These are phyloP conservation scores for Flaveria ramosissima DNA, from an alignment of 129 eudicot species.

Conservation along the genomic window DNA sequence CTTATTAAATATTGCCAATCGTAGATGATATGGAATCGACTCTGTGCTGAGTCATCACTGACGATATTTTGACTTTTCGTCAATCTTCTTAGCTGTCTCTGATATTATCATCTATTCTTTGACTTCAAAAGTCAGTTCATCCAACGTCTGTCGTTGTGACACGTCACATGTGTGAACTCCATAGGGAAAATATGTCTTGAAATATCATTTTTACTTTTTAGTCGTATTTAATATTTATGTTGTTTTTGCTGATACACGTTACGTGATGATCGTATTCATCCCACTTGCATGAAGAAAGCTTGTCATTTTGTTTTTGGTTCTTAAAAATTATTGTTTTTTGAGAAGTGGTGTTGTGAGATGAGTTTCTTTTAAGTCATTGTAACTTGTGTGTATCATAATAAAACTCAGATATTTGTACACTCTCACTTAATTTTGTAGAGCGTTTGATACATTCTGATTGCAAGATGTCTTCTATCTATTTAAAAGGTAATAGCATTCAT, in stretches of 20 bases:
- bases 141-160: slow-evolving; percentile 8
- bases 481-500: no score
- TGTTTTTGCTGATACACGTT: background rate
- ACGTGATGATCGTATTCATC: background rate
- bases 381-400: no score
- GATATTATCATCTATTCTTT: background rate
- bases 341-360: no score
- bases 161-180: slow-evolving; percentile 13
- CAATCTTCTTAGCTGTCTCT: slow-evolving; percentile 32
- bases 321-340: no score
- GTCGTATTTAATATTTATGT: background rate
- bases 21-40: slow-evolving; percentile 31
- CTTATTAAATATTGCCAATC: background rate
- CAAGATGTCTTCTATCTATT: no score
- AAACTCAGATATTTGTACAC: background rate
- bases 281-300: slow-evolving; percentile 18
- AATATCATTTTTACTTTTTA: background rate
- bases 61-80: slow-evolving; percentile 26
- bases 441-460: no score
- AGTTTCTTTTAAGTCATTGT: no score
- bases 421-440: background rate
- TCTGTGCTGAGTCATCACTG: slow-evolving; percentile 53
- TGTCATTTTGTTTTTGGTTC: no score
- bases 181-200: background rate
- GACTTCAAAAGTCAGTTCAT: slow-evolving; percentile 10